Conservation (phyloP, 306 rosid genomes). For the Parietaria judaica region DNA sequence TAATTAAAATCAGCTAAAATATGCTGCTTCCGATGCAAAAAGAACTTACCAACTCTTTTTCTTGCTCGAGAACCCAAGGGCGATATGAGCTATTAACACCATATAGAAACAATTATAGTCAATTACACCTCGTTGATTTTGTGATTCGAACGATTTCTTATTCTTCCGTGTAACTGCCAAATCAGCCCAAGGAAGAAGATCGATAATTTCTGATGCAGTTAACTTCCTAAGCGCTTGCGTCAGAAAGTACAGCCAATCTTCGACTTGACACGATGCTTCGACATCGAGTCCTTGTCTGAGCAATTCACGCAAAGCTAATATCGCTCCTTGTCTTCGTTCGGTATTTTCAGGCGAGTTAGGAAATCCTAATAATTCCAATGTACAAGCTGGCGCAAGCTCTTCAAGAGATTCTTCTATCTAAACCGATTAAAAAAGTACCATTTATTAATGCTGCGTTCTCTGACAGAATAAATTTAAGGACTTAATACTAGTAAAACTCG, state of each 20-base stretch:
- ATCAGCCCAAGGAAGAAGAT: conserved; percentile 91
- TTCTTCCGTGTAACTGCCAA: conserved; percentile 72
- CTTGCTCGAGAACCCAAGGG: conserved; percentile 85
- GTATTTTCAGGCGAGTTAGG: conserved; percentile 57
- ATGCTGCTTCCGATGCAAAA: conserved; percentile 21
- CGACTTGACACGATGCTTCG: conserved; percentile 75
- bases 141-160: conserved; percentile 88
- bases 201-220: conserved; percentile 73
- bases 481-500: no score
- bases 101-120: conserved; percentile 71
- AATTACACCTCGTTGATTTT: conserved; percentile 75
- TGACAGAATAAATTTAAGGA: no score
- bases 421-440: no score
- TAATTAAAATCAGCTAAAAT: neutral
- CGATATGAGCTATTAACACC: conserved; percentile 71
- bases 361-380: conserved; percentile 77
- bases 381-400: conserved; percentile 97
- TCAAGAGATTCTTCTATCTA: conserved; percentile 98
- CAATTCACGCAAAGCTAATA: conserved; percentile 86
- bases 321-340: conserved; percentile 83
- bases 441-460: no score
- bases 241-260: conserved; percentile 89
- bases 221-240: conserved; percentile 70
- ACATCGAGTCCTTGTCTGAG: conserved; percentile 93
- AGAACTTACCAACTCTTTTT: conserved; percentile 62